Evolutionary conservation across 2,329 filamentous ascomycete genomes (phyloP), one percentile per base, ranked within the genome.

Genomic region (Rhytidhysteron rufulum): DNA sequence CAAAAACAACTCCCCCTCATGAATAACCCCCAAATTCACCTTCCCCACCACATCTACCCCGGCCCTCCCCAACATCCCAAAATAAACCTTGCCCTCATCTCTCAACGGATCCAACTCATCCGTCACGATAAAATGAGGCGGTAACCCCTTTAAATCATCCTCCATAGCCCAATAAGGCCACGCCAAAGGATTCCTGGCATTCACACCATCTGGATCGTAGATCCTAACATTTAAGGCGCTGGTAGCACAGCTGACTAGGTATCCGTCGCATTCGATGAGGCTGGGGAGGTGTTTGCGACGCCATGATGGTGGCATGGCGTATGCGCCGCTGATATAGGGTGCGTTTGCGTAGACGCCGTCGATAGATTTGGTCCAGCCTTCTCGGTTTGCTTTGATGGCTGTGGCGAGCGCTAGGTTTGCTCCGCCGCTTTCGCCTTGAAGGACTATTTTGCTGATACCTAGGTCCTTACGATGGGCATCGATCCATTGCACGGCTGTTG

Each of bases 391-490:
- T 16, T 37, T 38, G 8, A 42, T 18, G 10, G 40, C 59, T 51
- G 27, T 48, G 11, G 59, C 53, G 17, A 60, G 36, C 2, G 52
- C 46, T 1, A 61, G 42, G 27, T 60, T 62, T 7, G 41, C 57
- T n/a, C 59, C 58, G 34, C 59, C 57, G 31, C 44, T 50, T 33
- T 62, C 59, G 37, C 59, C 59, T 35, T 58, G 48, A 5, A 60
- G 34, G 25, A 57, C 41, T 25, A 63, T 42, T n/a, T 52, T 56
- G 35, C 40, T 35, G 37, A 42, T 42, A 9, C 40, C 45, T 3
- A 59, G 43, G 5, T 55, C 45, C 6, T 37, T 34, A 25, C 44
- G 50, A 41, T 54, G 46, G 3, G 48, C 24, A 20, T 37, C 25
- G 13, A 60, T 45, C 29, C 53, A 53, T 25, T 50, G 38, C n/a